Percentiles rank a stretch among this genome's conserved stretches.
phyloP scores from a whole-genome alignment of 2,329 filamentous ascomycete species.

The Alternaria ventricosa region DNA sequence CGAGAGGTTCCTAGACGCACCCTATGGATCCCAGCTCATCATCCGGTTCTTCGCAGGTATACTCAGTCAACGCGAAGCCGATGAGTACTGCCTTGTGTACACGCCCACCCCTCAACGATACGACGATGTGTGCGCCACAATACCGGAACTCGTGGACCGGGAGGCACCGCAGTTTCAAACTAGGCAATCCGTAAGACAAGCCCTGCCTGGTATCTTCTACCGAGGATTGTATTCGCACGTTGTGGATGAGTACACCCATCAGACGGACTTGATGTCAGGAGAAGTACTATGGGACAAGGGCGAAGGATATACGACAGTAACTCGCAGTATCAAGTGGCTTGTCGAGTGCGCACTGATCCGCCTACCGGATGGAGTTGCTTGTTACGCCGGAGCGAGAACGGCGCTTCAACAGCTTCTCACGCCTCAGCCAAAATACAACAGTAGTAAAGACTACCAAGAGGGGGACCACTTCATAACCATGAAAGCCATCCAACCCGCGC shows the following conservation, averaged over 20 bases:
- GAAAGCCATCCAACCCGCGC: not conserved
- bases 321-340: not conserved
- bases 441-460: not conserved
- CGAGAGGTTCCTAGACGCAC: not conserved
- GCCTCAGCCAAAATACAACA: not conserved
- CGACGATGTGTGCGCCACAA: not conserved
- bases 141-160: not conserved
- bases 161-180: not conserved
- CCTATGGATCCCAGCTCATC: not conserved
- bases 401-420: not conserved
- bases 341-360: not conserved
- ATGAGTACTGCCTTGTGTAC: not conserved
- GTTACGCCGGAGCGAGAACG: not conserved
- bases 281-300: not conserved
- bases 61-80: not conserved
- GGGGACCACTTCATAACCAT: not conserved
- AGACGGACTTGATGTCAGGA: not conserved
- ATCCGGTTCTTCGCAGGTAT: not conserved
- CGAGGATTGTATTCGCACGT: not conserved
- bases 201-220: not conserved
- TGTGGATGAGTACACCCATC: not conserved
- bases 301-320: not conserved
- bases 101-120: not conserved
- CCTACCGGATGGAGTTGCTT: not conserved
- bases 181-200: not conserved